Evolutionary conservation across 768 basidiomycete genomes (phyloP), one percentile per base, ranked within the genome.

Genomic region (Lactarius indigo): DNA sequence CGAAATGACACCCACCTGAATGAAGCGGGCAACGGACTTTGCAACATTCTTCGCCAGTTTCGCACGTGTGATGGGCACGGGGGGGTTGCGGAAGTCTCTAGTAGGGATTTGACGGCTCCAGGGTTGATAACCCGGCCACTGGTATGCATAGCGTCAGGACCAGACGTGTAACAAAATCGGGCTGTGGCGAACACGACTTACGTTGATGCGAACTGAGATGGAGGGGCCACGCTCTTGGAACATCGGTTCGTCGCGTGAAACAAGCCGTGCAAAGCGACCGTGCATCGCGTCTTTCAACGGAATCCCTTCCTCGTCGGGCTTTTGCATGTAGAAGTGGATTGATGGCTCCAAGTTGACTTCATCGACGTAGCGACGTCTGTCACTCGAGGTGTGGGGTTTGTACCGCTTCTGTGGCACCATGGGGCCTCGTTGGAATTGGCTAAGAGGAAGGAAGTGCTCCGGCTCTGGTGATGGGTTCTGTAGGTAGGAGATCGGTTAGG

Each of bases 21-120:
- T 86, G 74, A 92, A 92, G 47, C 88, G 84, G 54, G 83, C 79
- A 9, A 92, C 82, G 69, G 89, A 89, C 75, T 89, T 91, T 1
- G 90, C 90, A 8, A 92, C 84, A 63, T 91, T 91, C 74, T 90
- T 90, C 0, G 89, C 90, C 17, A 92, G 80, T 73, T 92, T 92
- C 23, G 84, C 83, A 61, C 84, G 82, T 1, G 90, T 92, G 70
- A 92, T 90, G 4, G 87, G 90, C 7, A 87, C 84, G 44, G 89
- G 91, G 0, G 91, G 90, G 68, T 84, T 91, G 44, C 84, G 83
- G 74, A 91, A 92, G 75, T 92, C 90, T 74, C 86, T 85, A 1
- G 90, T 92, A 9, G 91, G 91, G 67, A 92, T 92, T 73, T 92
- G 91, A 63, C 88, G 83, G 64, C 87, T 89, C 89, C 89, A 92